Conservation (phyloP, 2,329 filamentous ascomycete genomes). For the Colletotrichum sp. region DNA sequence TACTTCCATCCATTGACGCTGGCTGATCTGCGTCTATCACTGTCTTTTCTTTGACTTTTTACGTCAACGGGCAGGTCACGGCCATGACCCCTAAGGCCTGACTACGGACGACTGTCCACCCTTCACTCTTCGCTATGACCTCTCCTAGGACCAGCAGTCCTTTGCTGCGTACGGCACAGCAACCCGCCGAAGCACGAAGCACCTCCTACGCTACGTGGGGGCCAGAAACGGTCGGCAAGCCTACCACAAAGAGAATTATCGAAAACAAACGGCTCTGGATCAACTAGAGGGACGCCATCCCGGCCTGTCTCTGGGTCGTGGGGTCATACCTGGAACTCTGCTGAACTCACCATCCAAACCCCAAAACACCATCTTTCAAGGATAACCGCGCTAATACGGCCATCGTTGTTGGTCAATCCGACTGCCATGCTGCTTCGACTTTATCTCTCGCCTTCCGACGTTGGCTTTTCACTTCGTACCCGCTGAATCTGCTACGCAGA, state of each 20-base stretch:
- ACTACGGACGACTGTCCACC: not conserved
- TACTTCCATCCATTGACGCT: not conserved
- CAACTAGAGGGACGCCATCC: not conserved
- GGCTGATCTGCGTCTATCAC: not conserved
- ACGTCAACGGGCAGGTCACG: not conserved
- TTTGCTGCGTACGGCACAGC: constrained; percentile 2
- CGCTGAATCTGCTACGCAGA: not conserved
- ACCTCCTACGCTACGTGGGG: not conserved
- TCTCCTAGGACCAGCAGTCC: not conserved
- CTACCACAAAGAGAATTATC: not conserved
- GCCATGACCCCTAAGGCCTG: not conserved
- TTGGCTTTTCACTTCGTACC: not conserved
- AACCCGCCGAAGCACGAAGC: not conserved
- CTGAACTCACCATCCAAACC: constrained; percentile 8
- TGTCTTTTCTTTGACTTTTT: not conserved
- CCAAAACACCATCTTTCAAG: not conserved
- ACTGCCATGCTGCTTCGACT: not conserved
- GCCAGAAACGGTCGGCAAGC: constrained; percentile 1
- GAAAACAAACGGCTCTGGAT: not conserved
- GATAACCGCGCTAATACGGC: not conserved
- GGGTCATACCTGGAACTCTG: constrained; percentile 6
- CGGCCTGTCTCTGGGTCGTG: not conserved
- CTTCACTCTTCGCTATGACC: not conserved
- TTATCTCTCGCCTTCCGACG: not conserved
- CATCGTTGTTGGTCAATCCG: not conserved